Evolutionary conservation across 2,329 filamentous ascomycete species (phyloP), one percentile per base, ranked within the genome.

Genomic region (Epichloe amarillans): DNA sequence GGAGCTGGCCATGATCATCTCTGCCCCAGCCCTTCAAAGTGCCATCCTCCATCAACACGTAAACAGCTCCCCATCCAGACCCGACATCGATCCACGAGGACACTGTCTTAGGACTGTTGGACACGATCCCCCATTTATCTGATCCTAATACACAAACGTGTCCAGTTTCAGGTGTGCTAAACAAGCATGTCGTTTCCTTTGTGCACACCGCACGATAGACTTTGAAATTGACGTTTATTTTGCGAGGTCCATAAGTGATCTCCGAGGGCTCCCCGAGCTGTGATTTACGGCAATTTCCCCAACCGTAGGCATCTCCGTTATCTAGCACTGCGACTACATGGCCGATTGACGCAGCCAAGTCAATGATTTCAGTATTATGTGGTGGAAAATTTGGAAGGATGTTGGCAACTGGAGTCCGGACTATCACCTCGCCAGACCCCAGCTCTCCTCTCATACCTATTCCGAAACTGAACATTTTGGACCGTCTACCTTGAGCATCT

Each of bases 251-350:
- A 67, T 77, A 74, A 2, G 83, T 63, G 30, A 82, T 62, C 5
- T 69, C 71, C 30, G 69, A 68, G 0, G 76, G 75, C 41, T 71
- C 66, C 1, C 89, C 90, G 1, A 95, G 69, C 64, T 98, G 91
- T 0, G 87, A 87, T 62, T 95, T 93, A 23, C 88, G 78, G 14
- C 86, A 84, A 59, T 82, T 87, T 0, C 93, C 93, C 91, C 91
- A 97, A 2, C 88, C 90, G 63, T 86, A 95, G 1, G 83, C 82
- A 15, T 85, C 75, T 0, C 90, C 91, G 61, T 85, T 84, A 42
- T 76, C 77, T 3, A 95, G 67, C 0, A 96, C 77, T 2, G 72
- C 80, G 15, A 94, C 77, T 0, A 82, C 80, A 62, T 98, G 93
- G 21, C 80, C 81, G 72, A 95, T 85, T 35, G 86, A 81, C 11